Percentiles rank a stretch among this genome's conserved stretches.
Conservation (phyloP, 768 basidiomycete species). For the Asterophora lycoperdoides region DNA sequence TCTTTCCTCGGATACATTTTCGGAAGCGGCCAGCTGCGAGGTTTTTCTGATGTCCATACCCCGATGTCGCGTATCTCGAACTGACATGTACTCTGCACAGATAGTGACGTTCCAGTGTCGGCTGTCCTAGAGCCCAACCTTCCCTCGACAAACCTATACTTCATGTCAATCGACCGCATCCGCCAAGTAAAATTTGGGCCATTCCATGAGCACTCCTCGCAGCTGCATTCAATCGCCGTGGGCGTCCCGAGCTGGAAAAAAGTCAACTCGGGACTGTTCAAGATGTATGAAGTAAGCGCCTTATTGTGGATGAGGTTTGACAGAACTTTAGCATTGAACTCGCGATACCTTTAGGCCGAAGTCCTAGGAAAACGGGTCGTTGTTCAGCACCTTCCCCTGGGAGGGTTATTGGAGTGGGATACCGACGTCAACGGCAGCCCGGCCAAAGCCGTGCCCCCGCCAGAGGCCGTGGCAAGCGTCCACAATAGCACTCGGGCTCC, state of each 20-base stretch:
- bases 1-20: slow-evolving; percentile 86
- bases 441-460: slow-evolving; percentile 2
- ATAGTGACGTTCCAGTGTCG: slow-evolving; percentile 57
- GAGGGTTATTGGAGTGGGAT: slow-evolving; percentile 74
- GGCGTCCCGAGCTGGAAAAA: slow-evolving; percentile 91
- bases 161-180: slow-evolving; percentile 73
- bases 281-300: slow-evolving; percentile 84
- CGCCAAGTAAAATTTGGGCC: slow-evolving; percentile 80
- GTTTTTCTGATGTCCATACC: slow-evolving; percentile 31
- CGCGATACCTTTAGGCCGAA: slow-evolving; percentile 54
- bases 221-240: slow-evolving; percentile 79
- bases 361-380: slow-evolving; percentile 94
- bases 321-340: background rate
- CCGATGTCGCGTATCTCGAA: background rate
- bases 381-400: slow-evolving; percentile 88
- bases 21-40: slow-evolving; percentile 86
- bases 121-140: slow-evolving; percentile 56
- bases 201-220: slow-evolving; percentile 90
- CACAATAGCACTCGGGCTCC: slow-evolving; percentile 8
- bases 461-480: background rate
- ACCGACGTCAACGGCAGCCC: slow-evolving; percentile 5
- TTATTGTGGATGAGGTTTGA: background rate
- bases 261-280: slow-evolving; percentile 84
- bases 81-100: slow-evolving; percentile 31
- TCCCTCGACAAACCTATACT: slow-evolving; percentile 73